Conservation (phyloP, 805 yeast genomes). For the Nakazawaea molendinolei region DNA sequence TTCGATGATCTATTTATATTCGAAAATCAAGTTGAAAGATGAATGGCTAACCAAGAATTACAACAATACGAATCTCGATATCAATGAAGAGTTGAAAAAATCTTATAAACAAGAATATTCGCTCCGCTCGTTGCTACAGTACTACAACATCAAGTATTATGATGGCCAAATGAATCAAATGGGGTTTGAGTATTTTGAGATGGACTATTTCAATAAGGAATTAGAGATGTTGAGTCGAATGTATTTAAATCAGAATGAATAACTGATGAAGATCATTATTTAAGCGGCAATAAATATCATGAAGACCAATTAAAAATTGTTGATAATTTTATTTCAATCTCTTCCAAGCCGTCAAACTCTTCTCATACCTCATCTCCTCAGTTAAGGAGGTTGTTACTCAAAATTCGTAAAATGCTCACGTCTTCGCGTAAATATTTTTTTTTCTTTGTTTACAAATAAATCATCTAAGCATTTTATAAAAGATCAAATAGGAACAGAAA, state of each 20-base stretch:
- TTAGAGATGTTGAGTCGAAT: conserved; percentile 21
- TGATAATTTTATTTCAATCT: too few species aligned
- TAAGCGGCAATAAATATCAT: too few species aligned
- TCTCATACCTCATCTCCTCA: too few species aligned
- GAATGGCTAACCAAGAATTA: conserved; percentile 89
- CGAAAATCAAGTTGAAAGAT: conserved; percentile 67
- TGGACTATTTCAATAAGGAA: conserved; percentile 36
- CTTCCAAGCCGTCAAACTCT: too few species aligned
- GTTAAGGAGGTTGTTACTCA: too few species aligned
- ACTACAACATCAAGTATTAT: conserved; percentile 61
- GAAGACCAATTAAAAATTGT: too few species aligned
- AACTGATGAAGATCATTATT: too few species aligned
- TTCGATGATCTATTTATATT: conserved; percentile 75
- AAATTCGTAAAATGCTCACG: too few species aligned
- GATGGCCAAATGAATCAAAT: conserved; percentile 42
- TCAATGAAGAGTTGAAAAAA: conserved; percentile 65
- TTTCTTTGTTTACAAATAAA: too few species aligned
- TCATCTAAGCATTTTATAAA: too few species aligned
- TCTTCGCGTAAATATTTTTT: too few species aligned
- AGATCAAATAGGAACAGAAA: too few species aligned
- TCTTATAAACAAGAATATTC: conserved; percentile 85
- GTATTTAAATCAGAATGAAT: conserved; percentile 2
- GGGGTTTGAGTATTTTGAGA: conserved; percentile 42
- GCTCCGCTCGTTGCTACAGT: conserved; percentile 68
- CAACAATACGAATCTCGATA: conserved; percentile 64